Base-by-base conservation (phyloP, 306 rosid species). In the Dicorynia guianensis region DNA sequence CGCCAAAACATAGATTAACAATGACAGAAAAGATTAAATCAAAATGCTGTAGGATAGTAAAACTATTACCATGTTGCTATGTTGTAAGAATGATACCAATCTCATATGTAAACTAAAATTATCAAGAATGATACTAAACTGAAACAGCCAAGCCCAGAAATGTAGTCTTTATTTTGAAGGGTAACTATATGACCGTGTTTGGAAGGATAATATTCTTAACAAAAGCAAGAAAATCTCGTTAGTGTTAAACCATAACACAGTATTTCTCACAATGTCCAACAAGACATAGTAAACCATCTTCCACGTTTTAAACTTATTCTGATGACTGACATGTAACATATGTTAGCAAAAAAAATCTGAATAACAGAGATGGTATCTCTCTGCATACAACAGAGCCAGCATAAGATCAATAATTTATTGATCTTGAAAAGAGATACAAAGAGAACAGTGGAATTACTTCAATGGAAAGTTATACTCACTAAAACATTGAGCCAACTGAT, bases 401-500 rank as follows among this genome's bases (percentile, higher is more conserved):
- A 25, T 25, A 25, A 1, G 30, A 25, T 54, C 4, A n/a, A 54
- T n/a, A 8, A 25, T 46, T 12, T 5, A 63, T 25, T 55, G 70
- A 25, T 34, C 30, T 14, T 47, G 34, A 20, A 57, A 34, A 56
- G 64, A 43, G 74, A 38, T 11, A 53, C 8, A 57, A 59, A 77
- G 14, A 34, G 72, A 67, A 63, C 40, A 18, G 42, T 55, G 43
- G 58, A 49, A 36, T 52, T 17, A 49, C 74, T 61, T 64, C 44
- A 40, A 84, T 59, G 68, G 57, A 40, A 71, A 60, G 66, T 63
- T 80, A 43, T 69, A 82, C 97, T 92, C 83, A 92, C 99, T 52
- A 80, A 86, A 89, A 81, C 97, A 92, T 90, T 86, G 99, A 82
- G 91, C 84, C 78, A 92, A 77, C 78, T 92, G 96, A 9, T 87